Percentiles rank a stretch among this genome's conserved stretches.
Conservation (phyloP, 2,329 filamentous ascomycete genomes). For the Nothophoma quercina region DNA sequence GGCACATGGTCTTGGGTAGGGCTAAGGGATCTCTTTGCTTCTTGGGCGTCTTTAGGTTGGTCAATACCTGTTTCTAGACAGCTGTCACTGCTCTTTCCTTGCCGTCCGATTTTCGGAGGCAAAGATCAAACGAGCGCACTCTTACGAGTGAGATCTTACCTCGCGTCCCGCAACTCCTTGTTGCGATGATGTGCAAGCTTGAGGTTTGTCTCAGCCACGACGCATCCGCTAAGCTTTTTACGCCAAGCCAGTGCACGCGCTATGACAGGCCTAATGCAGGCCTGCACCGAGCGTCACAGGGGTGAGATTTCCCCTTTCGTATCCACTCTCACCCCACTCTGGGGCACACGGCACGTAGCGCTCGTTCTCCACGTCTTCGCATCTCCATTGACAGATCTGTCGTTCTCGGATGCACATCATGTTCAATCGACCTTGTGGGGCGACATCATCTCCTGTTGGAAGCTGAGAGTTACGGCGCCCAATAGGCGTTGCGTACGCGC, state of each 20-base stretch:
- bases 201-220: constrained; percentile 2
- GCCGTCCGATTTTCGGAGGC: too few species aligned
- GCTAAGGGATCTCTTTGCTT: neutral
- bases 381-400: constrained; percentile 2
- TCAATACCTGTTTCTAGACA: too few species aligned
- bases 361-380: constrained; percentile 1
- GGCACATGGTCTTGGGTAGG: neutral
- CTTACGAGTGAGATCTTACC: neutral
- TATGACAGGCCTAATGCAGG: constrained; percentile 3
- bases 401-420: neutral
- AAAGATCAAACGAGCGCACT: too few species aligned
- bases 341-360: constrained; percentile 7
- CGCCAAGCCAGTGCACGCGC: constrained; percentile 13
- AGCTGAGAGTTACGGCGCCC: too few species aligned
- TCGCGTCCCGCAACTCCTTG: neutral
- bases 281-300: constrained; percentile 8
- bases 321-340: constrained; percentile 1
- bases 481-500: neutral
- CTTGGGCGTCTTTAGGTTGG: neutral
- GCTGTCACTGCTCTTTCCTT: neutral
- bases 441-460: neutral
- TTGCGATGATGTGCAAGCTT: constrained; percentile 4
- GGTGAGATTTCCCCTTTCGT: constrained; percentile 13
- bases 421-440: neutral
- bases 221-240: constrained; percentile 11